Conservation (phyloP, 106 monocot genomes). For the Dactylorhiza incarnata region DNA sequence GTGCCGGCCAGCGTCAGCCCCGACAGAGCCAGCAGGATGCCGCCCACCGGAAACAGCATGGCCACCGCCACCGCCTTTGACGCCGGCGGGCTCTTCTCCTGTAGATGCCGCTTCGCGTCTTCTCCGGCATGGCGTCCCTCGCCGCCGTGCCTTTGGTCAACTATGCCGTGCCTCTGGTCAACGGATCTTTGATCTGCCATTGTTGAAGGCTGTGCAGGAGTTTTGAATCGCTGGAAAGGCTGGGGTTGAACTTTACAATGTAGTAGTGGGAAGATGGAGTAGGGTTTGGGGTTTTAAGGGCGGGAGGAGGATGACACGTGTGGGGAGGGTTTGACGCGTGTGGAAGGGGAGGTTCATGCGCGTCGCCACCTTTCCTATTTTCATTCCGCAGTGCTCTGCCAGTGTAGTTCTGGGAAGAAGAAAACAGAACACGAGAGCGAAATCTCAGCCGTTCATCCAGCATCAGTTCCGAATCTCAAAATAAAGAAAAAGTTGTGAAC, state of each 20-base stretch:
- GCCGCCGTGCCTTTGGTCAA: background rate
- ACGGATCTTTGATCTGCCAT: background rate
- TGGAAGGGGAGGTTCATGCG: background rate
- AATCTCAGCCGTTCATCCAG: too few relatives aligned
- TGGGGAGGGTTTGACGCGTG: background rate
- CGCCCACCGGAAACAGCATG: constrained; percentile 51
- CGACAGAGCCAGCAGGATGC: constrained; percentile 39
- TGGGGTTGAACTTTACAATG: background rate
- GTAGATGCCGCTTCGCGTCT: constrained; percentile 5
- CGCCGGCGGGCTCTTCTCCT: constrained; percentile 20
- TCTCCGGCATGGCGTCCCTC: constrained; percentile 6
- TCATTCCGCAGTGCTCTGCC: background rate
- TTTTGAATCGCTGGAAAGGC: too few relatives aligned
- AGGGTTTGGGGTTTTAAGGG: constrained; percentile 9
- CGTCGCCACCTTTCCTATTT: background rate
- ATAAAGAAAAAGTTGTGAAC: too few relatives aligned
- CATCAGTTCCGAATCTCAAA: too few relatives aligned
- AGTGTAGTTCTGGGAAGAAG: too few relatives aligned
- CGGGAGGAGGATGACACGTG: constrained; percentile 15
- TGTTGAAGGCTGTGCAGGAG: background rate
- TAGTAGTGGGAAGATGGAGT: background rate
- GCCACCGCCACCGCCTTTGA: constrained; percentile 35
- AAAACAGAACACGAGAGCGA: too few relatives aligned
- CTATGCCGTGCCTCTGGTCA: background rate
- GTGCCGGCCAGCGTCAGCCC: constrained; percentile 30